Evolutionary conservation across 75 land plant genomes (phyloP).

Genomic region (Chamaecyparis obtusa): DNA sequence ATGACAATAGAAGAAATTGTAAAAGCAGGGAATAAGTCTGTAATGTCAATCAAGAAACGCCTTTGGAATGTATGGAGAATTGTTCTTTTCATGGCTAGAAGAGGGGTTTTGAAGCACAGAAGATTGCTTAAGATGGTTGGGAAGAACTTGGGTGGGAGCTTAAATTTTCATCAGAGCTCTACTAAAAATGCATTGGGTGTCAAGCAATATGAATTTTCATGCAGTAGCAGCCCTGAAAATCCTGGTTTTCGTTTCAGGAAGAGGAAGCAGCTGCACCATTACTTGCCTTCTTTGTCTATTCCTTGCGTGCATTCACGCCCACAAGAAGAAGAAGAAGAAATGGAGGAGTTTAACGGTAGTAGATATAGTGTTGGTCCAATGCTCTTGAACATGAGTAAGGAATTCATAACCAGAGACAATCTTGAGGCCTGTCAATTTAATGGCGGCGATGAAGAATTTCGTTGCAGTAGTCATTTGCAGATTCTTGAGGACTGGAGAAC

Average conservation of each 20-base stretch:
- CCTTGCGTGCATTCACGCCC: neutral
- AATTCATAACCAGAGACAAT: neutral
- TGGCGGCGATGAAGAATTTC: neutral
- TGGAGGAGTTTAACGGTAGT: neutral
- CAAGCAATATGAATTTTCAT: neutral
- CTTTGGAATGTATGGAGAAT: neutral
- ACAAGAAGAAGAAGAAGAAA: neutral
- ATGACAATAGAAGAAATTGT: too few species aligned
- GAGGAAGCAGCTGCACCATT: neutral
- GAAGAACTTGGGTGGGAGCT: neutral
- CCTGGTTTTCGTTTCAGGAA: neutral
- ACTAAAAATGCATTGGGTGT: neutral
- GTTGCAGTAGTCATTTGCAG: neutral
- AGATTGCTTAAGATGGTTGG: neutral
- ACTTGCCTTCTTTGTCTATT: neutral
- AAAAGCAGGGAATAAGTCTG: neutral
- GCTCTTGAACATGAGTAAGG: neutral
- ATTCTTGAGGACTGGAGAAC: neutral
- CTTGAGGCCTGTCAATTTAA: neutral
- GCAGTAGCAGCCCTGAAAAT: constrained; percentile 6
- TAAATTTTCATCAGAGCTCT: neutral
- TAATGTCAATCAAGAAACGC: neutral
- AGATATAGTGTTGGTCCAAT: neutral
- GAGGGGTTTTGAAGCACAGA: constrained; percentile 1
- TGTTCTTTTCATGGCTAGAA: neutral